Evolutionary conservation across 495 filamentous ascomycete species (phyloP).

Genomic region (Copromyces sp.): DNA sequence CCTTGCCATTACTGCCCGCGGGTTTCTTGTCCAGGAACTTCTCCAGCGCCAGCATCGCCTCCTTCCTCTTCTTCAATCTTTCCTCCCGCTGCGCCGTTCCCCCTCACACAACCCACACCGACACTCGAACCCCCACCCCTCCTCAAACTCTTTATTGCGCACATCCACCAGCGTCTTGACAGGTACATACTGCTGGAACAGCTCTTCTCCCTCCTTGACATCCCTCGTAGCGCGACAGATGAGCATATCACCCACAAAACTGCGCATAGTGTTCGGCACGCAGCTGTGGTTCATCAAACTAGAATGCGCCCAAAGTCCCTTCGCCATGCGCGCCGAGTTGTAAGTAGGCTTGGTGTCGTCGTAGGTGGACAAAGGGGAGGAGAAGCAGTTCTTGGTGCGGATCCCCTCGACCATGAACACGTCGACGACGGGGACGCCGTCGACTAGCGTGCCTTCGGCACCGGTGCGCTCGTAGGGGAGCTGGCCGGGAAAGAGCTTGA

Average conservation of each 20-base stretch:
- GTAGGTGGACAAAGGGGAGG: conserved; percentile 29
- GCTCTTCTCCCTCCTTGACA: conserved; percentile 40
- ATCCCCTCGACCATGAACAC: conserved; percentile 38
- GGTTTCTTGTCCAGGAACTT: conserved; percentile 15
- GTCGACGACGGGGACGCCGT: conserved; percentile 41
- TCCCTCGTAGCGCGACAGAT: conserved; percentile 39
- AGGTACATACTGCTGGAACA: conserved; percentile 34
- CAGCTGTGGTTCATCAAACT: conserved; percentile 50
- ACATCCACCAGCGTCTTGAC: conserved; percentile 11
- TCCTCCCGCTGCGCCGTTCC: conserved; percentile 7
- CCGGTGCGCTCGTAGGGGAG: conserved; percentile 10
- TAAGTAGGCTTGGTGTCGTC: conserved; percentile 21
- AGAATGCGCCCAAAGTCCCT: conserved; percentile 44
- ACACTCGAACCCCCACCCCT: conserved; percentile 42
- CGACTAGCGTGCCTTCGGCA: conserved; percentile 28
- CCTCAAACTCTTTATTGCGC: conserved; percentile 14
- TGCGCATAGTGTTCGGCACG: conserved; percentile 37
- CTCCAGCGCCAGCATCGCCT: conserved; percentile 18
- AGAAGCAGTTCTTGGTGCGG: conserved; percentile 41
- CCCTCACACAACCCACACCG: conserved; percentile 33
- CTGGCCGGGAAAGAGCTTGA: conserved; percentile 35
- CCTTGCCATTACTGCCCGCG: background rate
- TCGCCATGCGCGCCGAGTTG: conserved; percentile 19
- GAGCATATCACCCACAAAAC: conserved; percentile 51
- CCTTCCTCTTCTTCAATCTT: conserved; percentile 14